Evolutionary conservation across 805 yeast genomes (phyloP).

Genomic region (Komagataella populi): DNA sequence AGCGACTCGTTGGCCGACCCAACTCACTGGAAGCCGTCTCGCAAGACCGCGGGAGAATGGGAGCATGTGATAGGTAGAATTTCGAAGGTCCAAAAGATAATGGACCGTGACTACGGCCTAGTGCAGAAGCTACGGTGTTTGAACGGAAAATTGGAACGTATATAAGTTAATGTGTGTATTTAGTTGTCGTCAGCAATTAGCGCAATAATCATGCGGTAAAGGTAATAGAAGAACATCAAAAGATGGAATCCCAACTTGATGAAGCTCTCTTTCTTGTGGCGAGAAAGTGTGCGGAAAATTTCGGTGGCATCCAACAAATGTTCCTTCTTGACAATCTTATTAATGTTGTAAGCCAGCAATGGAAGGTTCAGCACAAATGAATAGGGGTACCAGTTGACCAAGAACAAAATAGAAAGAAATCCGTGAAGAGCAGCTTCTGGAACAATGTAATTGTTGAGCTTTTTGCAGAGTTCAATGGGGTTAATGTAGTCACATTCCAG

Average conservation of each 20-base stretch:
- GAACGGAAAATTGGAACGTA: neutral
- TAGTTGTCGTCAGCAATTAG: slow-evolving; percentile 54
- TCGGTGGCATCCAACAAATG: slow-evolving; percentile 94
- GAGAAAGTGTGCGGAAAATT: slow-evolving; percentile 85
- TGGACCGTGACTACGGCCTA: neutral
- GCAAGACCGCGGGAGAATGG: neutral
- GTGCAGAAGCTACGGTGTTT: neutral
- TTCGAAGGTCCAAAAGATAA: neutral
- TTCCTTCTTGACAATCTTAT: slow-evolving; percentile 66
- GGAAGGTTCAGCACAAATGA: slow-evolving; percentile 76
- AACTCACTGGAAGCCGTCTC: neutral
- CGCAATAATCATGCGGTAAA: slow-evolving; percentile 92
- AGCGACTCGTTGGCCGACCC: neutral
- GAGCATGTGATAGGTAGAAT: neutral
- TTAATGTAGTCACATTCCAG: slow-evolving; percentile 93
- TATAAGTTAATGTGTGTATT: neutral
- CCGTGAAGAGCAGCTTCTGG: slow-evolving; percentile 88
- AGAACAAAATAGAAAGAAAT: slow-evolving; percentile 50
- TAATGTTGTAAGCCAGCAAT: slow-evolving; percentile 68
- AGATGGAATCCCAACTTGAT: slow-evolving; percentile 85
- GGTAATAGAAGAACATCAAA: slow-evolving; percentile 86
- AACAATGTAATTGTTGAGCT: slow-evolving; percentile 73
- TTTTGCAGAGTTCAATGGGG: slow-evolving; percentile 92
- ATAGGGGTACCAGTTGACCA: slow-evolving; percentile 88
- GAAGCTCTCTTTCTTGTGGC: slow-evolving; percentile 87